These are phyloP conservation scores for Cercophora sp. DNA, from an alignment of 495 filamentous ascomycete species.

Conservation along the genomic window DNA sequence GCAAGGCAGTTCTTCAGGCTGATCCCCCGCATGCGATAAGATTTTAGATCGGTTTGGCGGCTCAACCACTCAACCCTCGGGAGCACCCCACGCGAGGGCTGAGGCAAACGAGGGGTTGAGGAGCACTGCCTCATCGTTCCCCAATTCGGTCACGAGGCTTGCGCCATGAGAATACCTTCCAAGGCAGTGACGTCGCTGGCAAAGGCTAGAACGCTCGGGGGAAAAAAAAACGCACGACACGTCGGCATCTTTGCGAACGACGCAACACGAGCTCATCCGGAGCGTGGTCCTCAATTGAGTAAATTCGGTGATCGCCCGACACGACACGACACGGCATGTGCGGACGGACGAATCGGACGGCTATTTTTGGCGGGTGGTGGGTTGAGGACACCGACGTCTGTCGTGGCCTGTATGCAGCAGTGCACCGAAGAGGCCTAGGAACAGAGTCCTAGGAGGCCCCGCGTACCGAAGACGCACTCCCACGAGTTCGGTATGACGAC, in stretches of 20 bases:
- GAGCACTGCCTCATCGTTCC: slow-evolving; percentile 6
- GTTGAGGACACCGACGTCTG: too few relatives aligned
- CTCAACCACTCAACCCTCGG: background rate
- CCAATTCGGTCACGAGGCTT: too few relatives aligned
- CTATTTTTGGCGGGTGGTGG: too few relatives aligned
- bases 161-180: slow-evolving; percentile 1
- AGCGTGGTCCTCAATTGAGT: too few relatives aligned
- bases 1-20: background rate
- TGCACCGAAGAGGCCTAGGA: background rate
- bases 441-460: slow-evolving; percentile 5
- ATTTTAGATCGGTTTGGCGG: slow-evolving; percentile 8
- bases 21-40: background rate
- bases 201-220: too few relatives aligned
- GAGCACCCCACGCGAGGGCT: background rate
- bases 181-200: background rate
- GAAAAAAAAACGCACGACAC: too few relatives aligned
- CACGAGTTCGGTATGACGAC: slow-evolving; percentile 16
- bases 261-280: too few relatives aligned
- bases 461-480: background rate
- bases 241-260: too few relatives aligned
- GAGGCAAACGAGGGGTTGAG: background rate
- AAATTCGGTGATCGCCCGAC: too few relatives aligned
- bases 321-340: too few relatives aligned
- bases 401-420: background rate
- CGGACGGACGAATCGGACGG: background rate